phyloP scores from a whole-genome alignment of 1,284 basidiomycete genomes.

The Anthracocystis panici-leucophaei region DNA sequence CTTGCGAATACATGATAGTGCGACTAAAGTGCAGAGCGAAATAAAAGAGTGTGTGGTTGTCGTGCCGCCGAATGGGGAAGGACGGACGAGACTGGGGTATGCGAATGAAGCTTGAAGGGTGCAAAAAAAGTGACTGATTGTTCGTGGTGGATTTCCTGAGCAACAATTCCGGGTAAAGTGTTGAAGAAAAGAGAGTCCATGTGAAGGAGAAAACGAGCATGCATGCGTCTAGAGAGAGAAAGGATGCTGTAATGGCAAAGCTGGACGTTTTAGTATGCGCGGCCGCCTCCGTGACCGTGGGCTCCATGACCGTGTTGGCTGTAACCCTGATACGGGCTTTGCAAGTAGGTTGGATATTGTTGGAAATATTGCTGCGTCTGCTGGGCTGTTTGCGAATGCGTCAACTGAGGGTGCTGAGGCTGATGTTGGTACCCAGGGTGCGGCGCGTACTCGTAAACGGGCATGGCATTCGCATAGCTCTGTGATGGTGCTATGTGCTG shows the following conservation, averaged over 20 bases:
- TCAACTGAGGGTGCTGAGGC: conserved; percentile 8
- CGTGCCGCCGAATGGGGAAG: background rate
- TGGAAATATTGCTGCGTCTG: conserved; percentile 26
- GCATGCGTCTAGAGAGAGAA: background rate
- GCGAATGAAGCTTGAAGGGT: conserved; percentile 8
- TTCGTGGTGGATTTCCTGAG: conserved; percentile 3
- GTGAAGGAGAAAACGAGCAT: conserved; percentile 3
- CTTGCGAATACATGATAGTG: conserved; percentile 8
- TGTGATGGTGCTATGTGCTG: conserved; percentile 30
- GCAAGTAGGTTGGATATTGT: conserved; percentile 20
- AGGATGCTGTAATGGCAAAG: too few species aligned
- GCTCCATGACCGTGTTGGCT: conserved; percentile 4
- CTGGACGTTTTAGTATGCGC: conserved; percentile 17
- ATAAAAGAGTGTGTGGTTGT: conserved; percentile 6
- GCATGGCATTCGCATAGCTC: conserved; percentile 16
- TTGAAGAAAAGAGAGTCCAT: conserved; percentile 12
- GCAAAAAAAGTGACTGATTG: conserved; percentile 3
- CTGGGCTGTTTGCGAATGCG: conserved; percentile 12
- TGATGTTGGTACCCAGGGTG: conserved; percentile 6
- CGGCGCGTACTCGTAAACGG: conserved; percentile 20
- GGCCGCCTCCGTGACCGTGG: conserved; percentile 10
- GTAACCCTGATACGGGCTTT: conserved; percentile 24
- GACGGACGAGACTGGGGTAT: conserved; percentile 6
- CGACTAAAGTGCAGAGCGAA: background rate
- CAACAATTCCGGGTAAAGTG: conserved; percentile 10